A percentile compares a stretch with the other conserved stretches of the same genome.
Evolutionary conservation across 148 eudicot species (phyloP).

Genomic region (Euryodendron excelsum): DNA sequence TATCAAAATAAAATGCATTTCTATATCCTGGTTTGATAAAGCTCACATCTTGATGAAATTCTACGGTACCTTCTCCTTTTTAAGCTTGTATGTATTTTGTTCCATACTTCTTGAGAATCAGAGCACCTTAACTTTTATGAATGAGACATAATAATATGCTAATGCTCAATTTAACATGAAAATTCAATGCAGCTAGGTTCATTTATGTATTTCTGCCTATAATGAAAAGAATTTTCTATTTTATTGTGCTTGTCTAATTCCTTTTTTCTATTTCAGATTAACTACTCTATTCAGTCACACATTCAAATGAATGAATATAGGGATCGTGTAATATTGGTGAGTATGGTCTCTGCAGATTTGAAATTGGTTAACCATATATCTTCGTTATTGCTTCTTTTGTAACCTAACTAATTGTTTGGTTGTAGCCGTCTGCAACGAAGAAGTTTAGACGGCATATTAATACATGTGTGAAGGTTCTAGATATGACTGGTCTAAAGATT

Average conservation of each 20-base stretch:
- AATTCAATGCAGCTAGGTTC: not conserved
- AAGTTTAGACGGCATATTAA: too few species aligned
- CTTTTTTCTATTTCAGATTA: conserved; percentile 46
- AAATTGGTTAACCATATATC: not conserved
- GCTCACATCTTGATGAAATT: too few species aligned
- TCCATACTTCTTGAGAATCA: not conserved
- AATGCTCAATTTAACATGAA: not conserved
- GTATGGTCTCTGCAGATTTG: conserved; percentile 16
- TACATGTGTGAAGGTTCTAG: conserved; percentile 84
- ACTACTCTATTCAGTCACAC: conserved; percentile 91
- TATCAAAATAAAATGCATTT: too few species aligned
- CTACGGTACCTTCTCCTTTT: too few species aligned
- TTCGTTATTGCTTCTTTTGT: conserved; percentile 1
- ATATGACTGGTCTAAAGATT: conserved; percentile 94
- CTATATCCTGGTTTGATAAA: too few species aligned
- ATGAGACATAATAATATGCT: too few species aligned
- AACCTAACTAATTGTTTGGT: conserved; percentile 15
- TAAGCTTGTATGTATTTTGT: not conserved
- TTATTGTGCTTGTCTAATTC: not conserved
- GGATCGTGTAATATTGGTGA: conserved; percentile 82
- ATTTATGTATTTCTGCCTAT: not conserved
- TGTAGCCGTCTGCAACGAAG: conserved; percentile 71
- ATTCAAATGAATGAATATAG: conserved; percentile 97
- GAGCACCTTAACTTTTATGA: not conserved
- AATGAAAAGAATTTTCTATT: conserved; percentile 2